Percentiles rank a stretch among this genome's conserved stretches.
These are phyloP conservation scores for Musa schizocarpa DNA, from an alignment of 176 grass and related monocot genomes.

Conservation along the genomic window DNA sequence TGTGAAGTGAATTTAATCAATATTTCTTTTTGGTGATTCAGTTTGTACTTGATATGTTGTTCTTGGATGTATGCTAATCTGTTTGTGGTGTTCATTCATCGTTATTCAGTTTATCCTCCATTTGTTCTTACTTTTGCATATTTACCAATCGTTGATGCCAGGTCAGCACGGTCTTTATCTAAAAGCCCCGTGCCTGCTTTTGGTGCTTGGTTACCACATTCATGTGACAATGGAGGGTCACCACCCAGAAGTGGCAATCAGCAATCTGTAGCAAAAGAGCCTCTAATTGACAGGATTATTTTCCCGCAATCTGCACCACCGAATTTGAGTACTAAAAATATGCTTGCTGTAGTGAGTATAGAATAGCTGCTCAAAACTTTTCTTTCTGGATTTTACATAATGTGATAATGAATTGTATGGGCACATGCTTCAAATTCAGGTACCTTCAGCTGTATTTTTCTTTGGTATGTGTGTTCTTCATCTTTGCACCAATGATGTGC, in stretches of 20 bases:
- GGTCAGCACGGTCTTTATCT: constrained; percentile 89
- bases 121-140: constrained; percentile 5
- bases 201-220: constrained; percentile 48
- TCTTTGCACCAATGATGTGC: constrained; percentile 30
- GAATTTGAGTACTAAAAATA: constrained; percentile 42
- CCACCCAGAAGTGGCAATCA: constrained; percentile 24
- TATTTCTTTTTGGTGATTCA: too few relatives aligned
- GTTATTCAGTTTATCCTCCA: neutral
- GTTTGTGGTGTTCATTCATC: neutral
- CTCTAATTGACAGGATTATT: constrained; percentile 27
- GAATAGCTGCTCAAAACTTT: neutral
- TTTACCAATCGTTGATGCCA: constrained; percentile 18
- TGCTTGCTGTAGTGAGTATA: constrained; percentile 56
- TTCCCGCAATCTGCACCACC: constrained; percentile 36
- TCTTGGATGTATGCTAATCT: too few relatives aligned
- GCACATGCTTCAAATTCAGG: constrained; percentile 32
- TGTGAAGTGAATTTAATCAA: too few relatives aligned
- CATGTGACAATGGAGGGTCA: constrained; percentile 18
- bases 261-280: constrained; percentile 16
- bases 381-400: neutral
- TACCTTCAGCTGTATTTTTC: constrained; percentile 51
- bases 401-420: neutral
- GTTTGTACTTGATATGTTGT: too few relatives aligned
- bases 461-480: constrained; percentile 36
- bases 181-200: constrained; percentile 56